Conservation (phyloP, 164 flowering plant genomes). For the Magnolia kwangsiensis region DNA sequence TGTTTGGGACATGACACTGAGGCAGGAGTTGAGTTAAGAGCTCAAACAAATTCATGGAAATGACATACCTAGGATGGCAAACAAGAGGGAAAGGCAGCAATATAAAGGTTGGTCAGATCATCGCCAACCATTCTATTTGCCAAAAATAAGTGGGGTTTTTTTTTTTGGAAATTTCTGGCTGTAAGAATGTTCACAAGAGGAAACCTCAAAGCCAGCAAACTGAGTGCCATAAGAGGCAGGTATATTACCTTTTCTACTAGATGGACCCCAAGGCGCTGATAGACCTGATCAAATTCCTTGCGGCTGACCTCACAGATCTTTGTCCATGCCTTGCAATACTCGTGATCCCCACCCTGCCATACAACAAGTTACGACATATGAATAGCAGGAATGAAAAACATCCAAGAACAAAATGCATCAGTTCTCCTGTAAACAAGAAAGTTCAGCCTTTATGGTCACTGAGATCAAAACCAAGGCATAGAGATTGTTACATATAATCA, state of each 20-base stretch:
- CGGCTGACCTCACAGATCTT: constrained; percentile 94
- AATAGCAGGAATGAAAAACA: neutral
- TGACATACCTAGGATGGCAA: too few relatives aligned
- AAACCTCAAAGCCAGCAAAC: neutral
- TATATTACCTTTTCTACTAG: constrained; percentile 82
- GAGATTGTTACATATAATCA: too few relatives aligned
- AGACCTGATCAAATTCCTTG: constrained; percentile 67
- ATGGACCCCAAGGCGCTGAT: constrained; percentile 73
- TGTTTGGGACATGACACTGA: too few relatives aligned
- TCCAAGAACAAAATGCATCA: neutral
- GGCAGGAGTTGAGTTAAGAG: too few relatives aligned
- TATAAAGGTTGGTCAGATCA: neutral
- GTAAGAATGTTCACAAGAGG: neutral
- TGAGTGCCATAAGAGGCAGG: neutral
- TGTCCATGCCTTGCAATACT: constrained; percentile 74
- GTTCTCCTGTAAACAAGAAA: neutral
- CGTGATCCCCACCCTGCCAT: constrained; percentile 68
- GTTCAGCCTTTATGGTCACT: neutral
- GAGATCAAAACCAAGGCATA: neutral
- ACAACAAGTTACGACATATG: neutral
- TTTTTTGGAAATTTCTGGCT: neutral
- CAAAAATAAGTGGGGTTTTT: neutral
- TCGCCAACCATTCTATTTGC: neutral
- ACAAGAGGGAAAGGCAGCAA: too few relatives aligned
- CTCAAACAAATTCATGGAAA: too few relatives aligned